Base-by-base conservation (phyloP, 805 yeast genomes). In the Saccharomycopsis malanga region DNA sequence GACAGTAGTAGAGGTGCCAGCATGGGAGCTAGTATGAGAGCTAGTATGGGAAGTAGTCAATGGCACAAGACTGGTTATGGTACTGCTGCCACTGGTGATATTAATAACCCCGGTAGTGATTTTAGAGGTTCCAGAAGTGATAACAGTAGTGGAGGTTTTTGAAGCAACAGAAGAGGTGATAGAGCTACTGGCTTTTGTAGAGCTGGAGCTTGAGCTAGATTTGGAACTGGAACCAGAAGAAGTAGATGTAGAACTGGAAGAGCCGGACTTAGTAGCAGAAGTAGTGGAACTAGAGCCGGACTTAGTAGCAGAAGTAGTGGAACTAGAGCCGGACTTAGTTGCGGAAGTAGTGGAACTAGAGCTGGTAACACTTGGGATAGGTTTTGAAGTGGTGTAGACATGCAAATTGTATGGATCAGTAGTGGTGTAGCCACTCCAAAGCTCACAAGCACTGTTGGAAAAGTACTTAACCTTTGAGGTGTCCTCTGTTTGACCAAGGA, bases 161-260 rank as follows among this genome's bases (percentile, higher is more conserved):
- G 40, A 21, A 4, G 40, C 24, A 17, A 20, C 12, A 21, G 25
- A 4, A 7, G 40, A 37, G n/a, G 39, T 17, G 3, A 20, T 17
- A 3, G 39, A 35, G 18, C 21, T 17, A 30, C 17, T 30, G 34
- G 34, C 3, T 30, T n/a, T n/a, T n/a, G n/a, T n/a, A n/a, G n/a
- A n/a, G n/a, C n/a, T n/a, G 15, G 55, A 42, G 24, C 50, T 30
- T 10, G 54, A 36, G 14, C 42, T 34, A 10, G 48, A 18, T 14
- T 53, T 24, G 23, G 45, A 35, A 42, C 36, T 20, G 23, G 44
- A 30, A 41, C 22, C 20, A 53, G 41, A 29, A 22, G 39, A 32
- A 48, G 41, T 30, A 48, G 21, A 35, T 17, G 57, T 42, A 10
- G 60, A 45, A 37, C 58, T 34, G 29, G 56, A 45, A 18, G 49